Percentiles rank a stretch among this genome's conserved stretches.
phyloP scores from a whole-genome alignment of 208 protist species.

The Acanthamoeba lenticulata region DNA sequence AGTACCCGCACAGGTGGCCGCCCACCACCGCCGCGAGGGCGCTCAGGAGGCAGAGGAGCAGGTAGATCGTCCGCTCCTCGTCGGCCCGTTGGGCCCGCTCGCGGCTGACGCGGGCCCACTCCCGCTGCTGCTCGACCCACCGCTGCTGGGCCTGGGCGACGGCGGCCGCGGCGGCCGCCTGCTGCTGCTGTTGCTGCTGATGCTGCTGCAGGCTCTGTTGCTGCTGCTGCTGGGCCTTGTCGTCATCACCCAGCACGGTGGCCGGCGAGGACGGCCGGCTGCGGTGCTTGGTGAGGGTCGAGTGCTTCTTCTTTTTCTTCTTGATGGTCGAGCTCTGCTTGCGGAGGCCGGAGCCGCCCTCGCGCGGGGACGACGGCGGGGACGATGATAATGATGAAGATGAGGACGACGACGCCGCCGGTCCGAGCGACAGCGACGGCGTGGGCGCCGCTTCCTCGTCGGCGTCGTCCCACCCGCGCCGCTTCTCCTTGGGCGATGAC shows the following conservation, averaged over 20 bases:
- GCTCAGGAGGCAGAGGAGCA: neutral
- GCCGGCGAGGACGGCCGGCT: neutral
- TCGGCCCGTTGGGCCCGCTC: neutral
- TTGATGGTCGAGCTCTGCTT: neutral
- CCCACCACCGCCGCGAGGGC: neutral
- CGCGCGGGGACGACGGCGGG: neutral
- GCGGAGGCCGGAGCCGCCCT: neutral
- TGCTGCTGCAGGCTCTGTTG: neutral
- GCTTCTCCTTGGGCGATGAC: neutral
- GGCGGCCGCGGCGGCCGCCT: too few species aligned
- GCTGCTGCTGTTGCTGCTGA: neutral
- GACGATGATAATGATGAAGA: neutral
- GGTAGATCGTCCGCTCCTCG: neutral
- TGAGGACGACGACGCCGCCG: neutral
- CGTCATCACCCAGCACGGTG: neutral
- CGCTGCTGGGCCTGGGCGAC: neutral
- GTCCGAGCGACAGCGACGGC: too few species aligned
- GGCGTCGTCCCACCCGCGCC: neutral
- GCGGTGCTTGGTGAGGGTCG: neutral
- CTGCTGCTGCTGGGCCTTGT: neutral
- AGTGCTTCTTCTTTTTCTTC: slow-evolving; percentile 7
- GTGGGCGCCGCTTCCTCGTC: neutral
- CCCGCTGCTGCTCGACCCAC: neutral
- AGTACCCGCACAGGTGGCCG: neutral
- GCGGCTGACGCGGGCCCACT: neutral